Evolutionary conservation across 2,329 filamentous ascomycete genomes (phyloP).

Genomic region (Rugonectria rugulosa): DNA sequence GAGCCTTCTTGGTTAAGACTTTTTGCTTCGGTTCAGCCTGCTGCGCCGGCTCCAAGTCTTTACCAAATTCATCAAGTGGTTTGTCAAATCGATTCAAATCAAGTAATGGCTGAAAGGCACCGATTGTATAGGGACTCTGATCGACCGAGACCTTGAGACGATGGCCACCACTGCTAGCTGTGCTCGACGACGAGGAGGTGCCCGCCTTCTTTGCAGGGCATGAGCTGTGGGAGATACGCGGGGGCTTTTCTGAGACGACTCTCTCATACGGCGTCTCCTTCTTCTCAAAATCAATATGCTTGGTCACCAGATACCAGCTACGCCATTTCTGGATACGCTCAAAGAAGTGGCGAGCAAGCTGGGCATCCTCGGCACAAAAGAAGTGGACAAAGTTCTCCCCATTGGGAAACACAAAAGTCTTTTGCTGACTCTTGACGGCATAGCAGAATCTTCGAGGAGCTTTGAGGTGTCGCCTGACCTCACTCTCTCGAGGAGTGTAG

Average conservation of each 20-base stretch:
- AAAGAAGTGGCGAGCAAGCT: constrained; percentile 73
- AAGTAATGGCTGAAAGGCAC: constrained; percentile 72
- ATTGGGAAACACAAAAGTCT: constrained; percentile 81
- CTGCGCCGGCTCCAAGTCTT: constrained; percentile 46
- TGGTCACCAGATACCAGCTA: constrained; percentile 88
- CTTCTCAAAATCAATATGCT: constrained; percentile 61
- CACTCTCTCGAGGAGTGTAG: constrained; percentile 76
- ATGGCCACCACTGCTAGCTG: constrained; percentile 35
- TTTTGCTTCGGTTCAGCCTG: constrained; percentile 24
- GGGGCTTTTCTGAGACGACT: constrained; percentile 21
- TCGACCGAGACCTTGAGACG: constrained; percentile 49
- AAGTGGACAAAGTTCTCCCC: constrained; percentile 91
- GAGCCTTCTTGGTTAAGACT: constrained; percentile 40
- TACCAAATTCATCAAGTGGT: constrained; percentile 58
- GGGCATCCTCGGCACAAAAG: constrained; percentile 80
- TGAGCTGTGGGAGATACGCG: constrained; percentile 19
- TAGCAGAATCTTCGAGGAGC: constrained; percentile 87
- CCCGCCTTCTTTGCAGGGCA: constrained; percentile 19
- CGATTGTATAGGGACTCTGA: constrained; percentile 67
- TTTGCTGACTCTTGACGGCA: constrained; percentile 92
- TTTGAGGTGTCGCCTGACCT: constrained; percentile 74
- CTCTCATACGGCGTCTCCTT: constrained; percentile 29
- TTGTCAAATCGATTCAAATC: constrained; percentile 67
- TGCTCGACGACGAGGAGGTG: constrained; percentile 53
- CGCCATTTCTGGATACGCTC: constrained; percentile 80